Evolutionary conservation across 306 rosid species (phyloP), one percentile per base, ranked within the genome.

Genomic region (Argentina anserina): DNA sequence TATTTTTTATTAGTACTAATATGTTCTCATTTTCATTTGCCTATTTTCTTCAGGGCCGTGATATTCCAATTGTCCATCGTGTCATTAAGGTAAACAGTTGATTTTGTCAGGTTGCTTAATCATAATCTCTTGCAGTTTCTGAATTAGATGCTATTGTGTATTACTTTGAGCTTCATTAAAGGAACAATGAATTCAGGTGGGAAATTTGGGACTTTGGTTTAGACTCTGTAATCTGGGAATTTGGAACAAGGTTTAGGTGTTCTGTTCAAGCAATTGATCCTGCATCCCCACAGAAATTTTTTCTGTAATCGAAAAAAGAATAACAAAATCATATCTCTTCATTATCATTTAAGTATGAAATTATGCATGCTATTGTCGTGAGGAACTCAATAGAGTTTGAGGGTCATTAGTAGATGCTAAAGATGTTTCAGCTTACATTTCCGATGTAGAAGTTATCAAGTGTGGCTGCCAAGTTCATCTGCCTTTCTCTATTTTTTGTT

Each of bases 61-160:
- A 93, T 83, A 93, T 93, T 84, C 98, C 98, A 36, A 93, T 93
- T 59, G 98, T 93, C 53, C 98, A 93, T 81, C 98, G 96, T 46
- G 96, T 93, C 64, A 90, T 93, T 31, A 90, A 86, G 98, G 98
- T 90, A 83, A 81, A 26, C 0, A 25, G 25, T 70, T 65, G 65
- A 36, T 17, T 43, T 39, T 55, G 63, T 63, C 33, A 33, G 41
- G 9, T 70, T 34, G 49, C 26, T 53, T 23, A 25, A 53, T 70
- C 26, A 39, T 21, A 31, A 25, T 71, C 39, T 42, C 20, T 40
- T 25, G 15, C 46, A 0, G 29, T 10, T 41, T 41, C 20, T 55
- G 50, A 40, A 56, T 18, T 41, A 40, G 55, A 56, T 47, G 75
- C 29, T 28, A 40, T 14, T 42, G 14, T 25, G n/a, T 20, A 8